These are phyloP conservation scores for Boletus sp. DNA, from an alignment of 768 basidiomycete genomes.

Conservation along the genomic window DNA sequence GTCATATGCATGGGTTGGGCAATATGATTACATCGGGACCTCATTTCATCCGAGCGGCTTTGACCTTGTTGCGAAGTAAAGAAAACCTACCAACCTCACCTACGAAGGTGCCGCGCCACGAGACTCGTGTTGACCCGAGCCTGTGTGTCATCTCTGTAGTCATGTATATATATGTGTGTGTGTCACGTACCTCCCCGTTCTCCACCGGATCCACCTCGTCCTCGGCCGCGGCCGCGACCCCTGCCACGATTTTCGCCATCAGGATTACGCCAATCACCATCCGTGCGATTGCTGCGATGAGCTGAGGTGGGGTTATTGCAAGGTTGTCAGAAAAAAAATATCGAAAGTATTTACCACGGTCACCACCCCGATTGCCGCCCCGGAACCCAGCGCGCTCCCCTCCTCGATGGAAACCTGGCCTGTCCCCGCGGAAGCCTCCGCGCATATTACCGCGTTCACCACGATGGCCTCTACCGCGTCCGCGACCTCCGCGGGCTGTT, in stretches of 20 bases:
- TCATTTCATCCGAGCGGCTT: neutral
- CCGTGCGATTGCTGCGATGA: slow-evolving; percentile 21
- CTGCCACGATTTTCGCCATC: slow-evolving; percentile 41
- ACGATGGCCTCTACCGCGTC: slow-evolving; percentile 43
- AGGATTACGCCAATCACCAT: slow-evolving; percentile 50
- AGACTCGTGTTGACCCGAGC: slow-evolving; percentile 21
- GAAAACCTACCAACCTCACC: neutral
- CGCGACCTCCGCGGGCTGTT: slow-evolving; percentile 45
- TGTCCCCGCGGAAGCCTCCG: slow-evolving; percentile 43
- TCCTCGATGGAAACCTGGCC: slow-evolving; percentile 36
- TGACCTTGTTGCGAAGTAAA: neutral
- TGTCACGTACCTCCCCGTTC: slow-evolving; percentile 39
- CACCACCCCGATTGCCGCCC: slow-evolving; percentile 33
- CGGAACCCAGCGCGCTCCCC: slow-evolving; percentile 36
- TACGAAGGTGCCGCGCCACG: slow-evolving; percentile 20
- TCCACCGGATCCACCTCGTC: slow-evolving; percentile 39
- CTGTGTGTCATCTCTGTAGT: slow-evolving; percentile 11
- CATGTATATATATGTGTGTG: neutral
- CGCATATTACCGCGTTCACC: slow-evolving; percentile 42
- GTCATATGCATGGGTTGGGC: slow-evolving; percentile 8
- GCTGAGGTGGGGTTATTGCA: slow-evolving; percentile 4
- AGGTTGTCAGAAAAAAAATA: neutral
- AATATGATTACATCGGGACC: neutral
- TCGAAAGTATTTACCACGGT: slow-evolving; percentile 19
- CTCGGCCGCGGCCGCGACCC: slow-evolving; percentile 45